Evolutionary conservation across 306 rosid genomes (phyloP), one percentile per base, ranked within the genome.

Genomic region (Senna tora): DNA sequence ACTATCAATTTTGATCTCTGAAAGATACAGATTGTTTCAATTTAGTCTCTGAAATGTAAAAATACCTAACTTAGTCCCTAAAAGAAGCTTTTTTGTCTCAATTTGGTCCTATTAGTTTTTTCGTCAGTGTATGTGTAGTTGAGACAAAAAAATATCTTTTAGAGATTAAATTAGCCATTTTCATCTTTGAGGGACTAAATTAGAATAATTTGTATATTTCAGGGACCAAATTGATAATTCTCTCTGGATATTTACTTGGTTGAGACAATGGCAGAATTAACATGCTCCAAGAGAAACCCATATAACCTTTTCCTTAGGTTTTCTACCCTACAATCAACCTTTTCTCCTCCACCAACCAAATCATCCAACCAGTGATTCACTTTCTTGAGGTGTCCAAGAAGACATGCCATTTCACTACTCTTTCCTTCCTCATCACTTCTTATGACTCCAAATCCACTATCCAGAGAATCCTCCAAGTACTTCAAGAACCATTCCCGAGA

Each of bases 291-390:
- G 22, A 88, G 75, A 71, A 88, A 90, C 72, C 74, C 74, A 43
- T 81, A 88, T 19, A 88, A 38, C 25, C 77, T 81, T 74, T 86
- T 88, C 67, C 77, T 79, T 61, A 90, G 34, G 38, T 76, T 79
- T 46, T 86, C 90, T 45, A 83, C 79, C 69, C 82, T 79, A 58
- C 80, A 59, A 65, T 83, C 88, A 65, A 81, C 65, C 60, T 45
- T 56, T 8, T 72, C 78, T 9, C 60, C 82, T 9, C 60, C 67
- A 56, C 60, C 78, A 8, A 63, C 76, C 63, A 84, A 57, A 57
- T 63, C 73, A n/a, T 88, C 91, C 72, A 90, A 75, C 96, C 96
- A 88, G 25, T 71, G 64, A 75, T 84, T 86, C 22, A 90, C 96
- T 51, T 73, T 78, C 70, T 80, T 86, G 11, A 90, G 93, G 70